phyloP scores from a whole-genome alignment of 1,284 basidiomycete species.

The Sparassis latifolia region DNA sequence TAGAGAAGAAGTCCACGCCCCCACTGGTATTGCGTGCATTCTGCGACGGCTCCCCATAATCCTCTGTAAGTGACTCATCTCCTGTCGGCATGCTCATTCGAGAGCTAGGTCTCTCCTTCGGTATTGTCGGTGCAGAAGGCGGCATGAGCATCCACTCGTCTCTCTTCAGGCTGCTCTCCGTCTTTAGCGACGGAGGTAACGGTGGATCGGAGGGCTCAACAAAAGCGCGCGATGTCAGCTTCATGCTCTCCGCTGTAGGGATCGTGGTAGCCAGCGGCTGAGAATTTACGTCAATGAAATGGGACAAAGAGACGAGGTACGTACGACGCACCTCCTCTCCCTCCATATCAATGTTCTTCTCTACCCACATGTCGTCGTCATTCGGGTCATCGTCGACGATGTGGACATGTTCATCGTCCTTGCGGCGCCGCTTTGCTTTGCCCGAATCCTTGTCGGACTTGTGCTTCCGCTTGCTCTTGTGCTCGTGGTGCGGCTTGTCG shows the following conservation, averaged over 20 bases:
- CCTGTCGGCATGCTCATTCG: constrained; percentile 23
- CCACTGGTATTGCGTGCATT: constrained; percentile 43
- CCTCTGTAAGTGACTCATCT: constrained; percentile 59
- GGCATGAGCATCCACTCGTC: constrained; percentile 90
- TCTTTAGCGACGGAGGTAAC: constrained; percentile 36
- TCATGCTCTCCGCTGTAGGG: constrained; percentile 72
- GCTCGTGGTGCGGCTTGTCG: constrained; percentile 33
- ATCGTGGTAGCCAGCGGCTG: constrained; percentile 67
- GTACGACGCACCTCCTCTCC: constrained; percentile 54
- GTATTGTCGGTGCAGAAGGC: constrained; percentile 19
- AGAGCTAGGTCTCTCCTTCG: constrained; percentile 15
- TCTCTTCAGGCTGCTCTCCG: constrained; percentile 52
- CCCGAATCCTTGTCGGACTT: constrained; percentile 36
- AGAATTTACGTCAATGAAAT: constrained; percentile 2
- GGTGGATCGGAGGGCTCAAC: constrained; percentile 35
- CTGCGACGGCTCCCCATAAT: constrained; percentile 56
- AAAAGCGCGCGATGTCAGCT: constrained; percentile 54
- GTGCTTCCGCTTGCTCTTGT: constrained; percentile 44
- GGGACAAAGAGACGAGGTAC: constrained; percentile 2
- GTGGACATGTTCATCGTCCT: constrained; percentile 25
- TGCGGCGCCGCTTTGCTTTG: constrained; percentile 31
- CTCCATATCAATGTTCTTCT: constrained; percentile 80
- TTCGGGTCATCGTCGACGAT: constrained; percentile 65
- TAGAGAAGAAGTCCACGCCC: constrained; percentile 81
- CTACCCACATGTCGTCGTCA: constrained; percentile 76